Evolutionary conservation across 2,329 filamentous ascomycete genomes (phyloP).

Genomic region (Ceratocystis eucalypticola): DNA sequence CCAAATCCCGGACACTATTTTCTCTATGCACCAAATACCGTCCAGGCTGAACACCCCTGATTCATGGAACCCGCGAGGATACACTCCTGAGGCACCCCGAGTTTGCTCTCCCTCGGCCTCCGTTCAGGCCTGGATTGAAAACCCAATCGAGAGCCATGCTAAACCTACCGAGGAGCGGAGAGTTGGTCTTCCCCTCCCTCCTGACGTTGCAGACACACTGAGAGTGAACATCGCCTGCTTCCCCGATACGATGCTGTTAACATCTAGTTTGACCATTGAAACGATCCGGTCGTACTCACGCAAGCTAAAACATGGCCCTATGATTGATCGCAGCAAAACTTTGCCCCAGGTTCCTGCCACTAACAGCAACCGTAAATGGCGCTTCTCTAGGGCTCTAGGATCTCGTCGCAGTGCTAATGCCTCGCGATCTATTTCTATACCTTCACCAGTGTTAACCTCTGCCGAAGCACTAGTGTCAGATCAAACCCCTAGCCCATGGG

Average conservation of each 20-base stretch:
- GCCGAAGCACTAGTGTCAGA: background rate
- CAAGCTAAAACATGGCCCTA: slow-evolving; percentile 33
- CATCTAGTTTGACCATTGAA: slow-evolving; percentile 42
- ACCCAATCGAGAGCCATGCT: background rate
- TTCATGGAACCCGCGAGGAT: slow-evolving; percentile 12
- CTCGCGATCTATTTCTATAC: background rate
- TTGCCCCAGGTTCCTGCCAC: background rate
- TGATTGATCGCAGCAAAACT: background rate
- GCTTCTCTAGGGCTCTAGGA: slow-evolving; percentile 13
- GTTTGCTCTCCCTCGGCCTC: slow-evolving; percentile 25
- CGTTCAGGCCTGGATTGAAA: slow-evolving; percentile 27
- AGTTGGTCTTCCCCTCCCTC: slow-evolving; percentile 35
- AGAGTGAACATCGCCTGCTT: slow-evolving; percentile 42
- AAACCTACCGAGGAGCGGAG: slow-evolving; percentile 2
- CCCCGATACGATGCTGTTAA: slow-evolving; percentile 45
- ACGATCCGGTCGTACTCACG: slow-evolving; percentile 43
- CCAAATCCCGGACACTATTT: background rate
- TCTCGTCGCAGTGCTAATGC: slow-evolving; percentile 5
- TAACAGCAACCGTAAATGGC: slow-evolving; percentile 15
- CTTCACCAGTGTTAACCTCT: background rate
- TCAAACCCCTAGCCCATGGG: slow-evolving; percentile 27
- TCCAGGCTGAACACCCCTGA: slow-evolving; percentile 9
- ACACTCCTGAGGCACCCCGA: background rate
- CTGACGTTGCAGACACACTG: slow-evolving; percentile 41
- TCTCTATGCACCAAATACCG: background rate